Evolutionary conservation across 441 rosid genomes (phyloP).

Genomic region (Pelargonium exstipulatum): DNA sequence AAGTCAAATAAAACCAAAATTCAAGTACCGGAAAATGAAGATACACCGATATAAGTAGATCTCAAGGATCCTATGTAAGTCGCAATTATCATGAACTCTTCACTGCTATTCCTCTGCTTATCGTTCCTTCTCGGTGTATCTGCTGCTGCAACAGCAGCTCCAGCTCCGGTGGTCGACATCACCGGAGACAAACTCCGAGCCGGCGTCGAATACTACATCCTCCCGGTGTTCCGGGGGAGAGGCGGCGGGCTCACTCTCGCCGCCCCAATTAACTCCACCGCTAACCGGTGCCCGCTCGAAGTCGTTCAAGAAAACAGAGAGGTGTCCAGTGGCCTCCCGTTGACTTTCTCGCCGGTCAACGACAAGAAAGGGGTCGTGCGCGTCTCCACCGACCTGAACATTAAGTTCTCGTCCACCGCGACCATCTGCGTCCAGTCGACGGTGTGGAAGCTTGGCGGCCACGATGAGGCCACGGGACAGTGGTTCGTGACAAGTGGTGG

Average conservation of each 20-base stretch:
- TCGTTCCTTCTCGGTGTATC: neutral
- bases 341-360: slow-evolving; percentile 34
- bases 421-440: slow-evolving; percentile 40
- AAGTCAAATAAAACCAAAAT: too few relatives aligned
- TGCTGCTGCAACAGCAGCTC: slow-evolving; percentile 20
- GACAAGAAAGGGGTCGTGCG: slow-evolving; percentile 24
- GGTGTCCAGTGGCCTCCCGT: slow-evolving; percentile 36
- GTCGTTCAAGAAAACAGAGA: slow-evolving; percentile 42
- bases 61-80: too few relatives aligned
- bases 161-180: slow-evolving; percentile 33
- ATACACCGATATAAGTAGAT: too few relatives aligned
- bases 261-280: slow-evolving; percentile 20
- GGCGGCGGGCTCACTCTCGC: slow-evolving; percentile 52
- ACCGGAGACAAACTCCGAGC: slow-evolving; percentile 27
- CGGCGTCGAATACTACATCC: slow-evolving; percentile 36
- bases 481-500: slow-evolving; percentile 43
- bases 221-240: slow-evolving; percentile 45
- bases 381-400: slow-evolving; percentile 45
- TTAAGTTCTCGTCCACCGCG: slow-evolving; percentile 30
- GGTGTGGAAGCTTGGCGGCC: slow-evolving; percentile 36
- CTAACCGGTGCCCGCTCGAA: slow-evolving; percentile 27
- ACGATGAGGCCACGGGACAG: slow-evolving; percentile 32
- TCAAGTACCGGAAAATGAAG: too few relatives aligned
- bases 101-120: neutral
- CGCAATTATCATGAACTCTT: neutral